A percentile compares a stretch with the other conserved stretches of the same genome.
Evolutionary conservation across 192 early-diverging fungal genomes (phyloP).

Genomic region (Coemansia sp.): DNA sequence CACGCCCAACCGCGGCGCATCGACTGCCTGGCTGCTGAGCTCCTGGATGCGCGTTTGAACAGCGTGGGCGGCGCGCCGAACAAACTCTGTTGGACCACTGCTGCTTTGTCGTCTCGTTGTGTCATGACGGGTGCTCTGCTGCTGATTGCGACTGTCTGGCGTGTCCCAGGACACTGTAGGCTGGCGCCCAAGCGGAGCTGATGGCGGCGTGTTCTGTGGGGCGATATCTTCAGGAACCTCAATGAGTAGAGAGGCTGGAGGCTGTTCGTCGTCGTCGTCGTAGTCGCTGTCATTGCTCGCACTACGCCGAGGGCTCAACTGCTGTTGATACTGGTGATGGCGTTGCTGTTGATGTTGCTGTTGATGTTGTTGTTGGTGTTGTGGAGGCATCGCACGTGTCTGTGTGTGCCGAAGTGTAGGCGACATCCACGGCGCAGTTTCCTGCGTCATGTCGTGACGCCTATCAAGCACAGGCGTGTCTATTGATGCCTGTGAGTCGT

Average conservation of each 20-base stretch:
- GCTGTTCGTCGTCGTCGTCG: slow-evolving; percentile 29
- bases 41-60: slow-evolving; percentile 47
- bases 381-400: not conserved
- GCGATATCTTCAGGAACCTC: slow-evolving; percentile 20
- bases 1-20: slow-evolving; percentile 23
- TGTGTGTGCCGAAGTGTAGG: not conserved
- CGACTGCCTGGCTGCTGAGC: slow-evolving; percentile 39
- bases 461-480: slow-evolving; percentile 16
- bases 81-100: slow-evolving; percentile 28
- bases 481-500: slow-evolving; percentile 26
- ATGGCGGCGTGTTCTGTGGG: not conserved
- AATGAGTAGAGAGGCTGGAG: slow-evolving; percentile 45
- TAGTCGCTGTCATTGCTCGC: not conserved
- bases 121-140: not conserved
- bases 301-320: not conserved
- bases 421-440: not conserved
- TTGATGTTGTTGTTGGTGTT: not conserved
- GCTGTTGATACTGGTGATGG: not conserved
- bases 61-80: slow-evolving; percentile 44
- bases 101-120: not conserved
- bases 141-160: not conserved
- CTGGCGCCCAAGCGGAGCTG: not conserved
- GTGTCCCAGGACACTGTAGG: slow-evolving; percentile 4
- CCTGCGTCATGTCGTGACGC: slow-evolving; percentile 10
- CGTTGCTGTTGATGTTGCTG: not conserved